Conservation (phyloP, 345 rosid genomes). For the Brassica incana region DNA sequence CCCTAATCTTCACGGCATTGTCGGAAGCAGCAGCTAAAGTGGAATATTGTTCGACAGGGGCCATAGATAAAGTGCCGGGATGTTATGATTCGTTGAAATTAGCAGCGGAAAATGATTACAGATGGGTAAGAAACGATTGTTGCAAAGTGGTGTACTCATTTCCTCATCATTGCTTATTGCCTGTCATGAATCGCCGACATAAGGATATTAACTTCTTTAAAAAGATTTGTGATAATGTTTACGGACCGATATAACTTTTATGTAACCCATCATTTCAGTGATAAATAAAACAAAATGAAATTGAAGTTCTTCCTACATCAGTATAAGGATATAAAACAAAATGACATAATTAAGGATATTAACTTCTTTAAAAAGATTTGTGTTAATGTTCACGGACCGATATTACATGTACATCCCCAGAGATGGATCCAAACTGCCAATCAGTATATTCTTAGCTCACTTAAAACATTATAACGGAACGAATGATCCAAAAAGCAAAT, state of each 20-base stretch:
- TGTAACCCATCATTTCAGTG: neutral
- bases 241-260: neutral
- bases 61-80: neutral
- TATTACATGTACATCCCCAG: neutral
- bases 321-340: neutral
- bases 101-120: neutral
- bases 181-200: neutral
- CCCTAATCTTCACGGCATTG: neutral
- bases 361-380: too few relatives aligned
- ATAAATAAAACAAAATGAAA: neutral
- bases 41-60: neutral
- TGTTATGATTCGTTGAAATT: neutral
- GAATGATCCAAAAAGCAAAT: neutral
- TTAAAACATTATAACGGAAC: too few relatives aligned
- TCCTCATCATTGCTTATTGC: neutral
- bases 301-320: neutral
- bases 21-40: neutral
- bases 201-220: neutral
- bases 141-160: neutral
- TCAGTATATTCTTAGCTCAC: too few relatives aligned
- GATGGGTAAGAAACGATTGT: neutral
- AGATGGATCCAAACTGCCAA: neutral
- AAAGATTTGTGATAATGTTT: neutral
- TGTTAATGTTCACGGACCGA: too few relatives aligned
- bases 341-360: too few relatives aligned